These are phyloP conservation scores for Cryptococcus maquisensis DNA, from an alignment of 1,284 basidiomycete species.

Conservation along the genomic window DNA sequence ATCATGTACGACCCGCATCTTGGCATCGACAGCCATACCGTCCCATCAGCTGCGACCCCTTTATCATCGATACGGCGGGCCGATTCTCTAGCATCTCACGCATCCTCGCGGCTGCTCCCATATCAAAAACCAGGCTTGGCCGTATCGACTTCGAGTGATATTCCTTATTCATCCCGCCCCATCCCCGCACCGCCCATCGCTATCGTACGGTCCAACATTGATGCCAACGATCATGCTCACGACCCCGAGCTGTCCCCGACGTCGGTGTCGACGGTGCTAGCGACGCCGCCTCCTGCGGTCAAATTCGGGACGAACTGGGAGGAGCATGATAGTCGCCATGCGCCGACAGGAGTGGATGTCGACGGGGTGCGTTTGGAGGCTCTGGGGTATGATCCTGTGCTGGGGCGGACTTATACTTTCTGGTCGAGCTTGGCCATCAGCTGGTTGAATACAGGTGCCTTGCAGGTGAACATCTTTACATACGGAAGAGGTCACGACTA, in stretches of 20 bases:
- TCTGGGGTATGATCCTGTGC: conserved; percentile 45
- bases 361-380: conserved; percentile 42
- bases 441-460: conserved; percentile 41
- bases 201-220: not conserved
- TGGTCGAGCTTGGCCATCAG: conserved; percentile 46
- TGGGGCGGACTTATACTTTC: conserved; percentile 47
- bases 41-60: not conserved
- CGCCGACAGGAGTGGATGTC: conserved; percentile 27
- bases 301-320: conserved; percentile 4
- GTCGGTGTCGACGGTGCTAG: conserved; percentile 2
- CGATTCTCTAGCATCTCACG: conserved; percentile 1
- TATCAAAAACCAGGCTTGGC: not conserved
- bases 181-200: conserved; percentile 32
- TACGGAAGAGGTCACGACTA: not conserved
- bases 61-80: conserved; percentile 1
- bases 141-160: conserved; percentile 3
- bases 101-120: conserved; percentile 5
- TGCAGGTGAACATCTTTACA: conserved; percentile 27
- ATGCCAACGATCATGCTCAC: not conserved
- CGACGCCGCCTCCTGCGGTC: conserved; percentile 2
- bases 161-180: conserved; percentile 32
- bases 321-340: conserved; percentile 1
- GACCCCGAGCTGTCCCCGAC: not conserved
- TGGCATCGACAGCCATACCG: not conserved
- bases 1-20: not conserved